Evolutionary conservation across 1,284 basidiomycete species (phyloP), one percentile per base, ranked within the genome.

Genomic region (Microbotryomycetes sp.): DNA sequence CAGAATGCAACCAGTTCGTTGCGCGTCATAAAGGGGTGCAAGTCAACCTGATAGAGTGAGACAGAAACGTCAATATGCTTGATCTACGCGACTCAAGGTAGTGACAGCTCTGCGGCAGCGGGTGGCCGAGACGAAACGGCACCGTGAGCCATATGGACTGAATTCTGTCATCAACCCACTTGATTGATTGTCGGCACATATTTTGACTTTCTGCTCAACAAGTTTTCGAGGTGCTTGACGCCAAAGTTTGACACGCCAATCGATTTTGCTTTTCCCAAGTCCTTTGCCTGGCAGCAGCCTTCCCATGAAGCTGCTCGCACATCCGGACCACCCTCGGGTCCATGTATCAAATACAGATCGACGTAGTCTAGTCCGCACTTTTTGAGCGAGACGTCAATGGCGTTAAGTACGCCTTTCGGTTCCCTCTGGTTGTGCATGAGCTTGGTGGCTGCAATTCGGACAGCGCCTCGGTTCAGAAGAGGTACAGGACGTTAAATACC

Each of bases 1-100:
- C 89, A 91, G 74, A 88, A 92, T 21, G 81, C 78, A 27, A 89
- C 88, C 59, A 92, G 89, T 9, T 84, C 81, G 48, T 78, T 78
- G 64, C 90, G 88, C 71, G 91, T 89, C 75, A 88, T 91, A 68
- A 87, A 84, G 0, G 90, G 89, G 71, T 91, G 88, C 6, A 91
- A 78, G 83, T 89, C 58, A 41, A 41, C 18, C 35, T 41, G 35
- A 11, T n/a, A n/a, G n/a, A n/a, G n/a, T n/a, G n/a, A n/a, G n/a
- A n/a, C n/a, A n/a, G 3, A 46, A 35, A 27, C 31, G 41, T 29
- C 18, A 16, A n/a, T n/a, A n/a, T n/a, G n/a, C n/a, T n/a, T n/a
- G n/a, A n/a, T n/a, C n/a, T n/a, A n/a, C n/a, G n/a, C n/a, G n/a
- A n/a, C n/a, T n/a, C n/a, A n/a, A n/a, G n/a, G n/a, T n/a, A n/a